Percentiles rank a stretch among this genome's conserved stretches.
phyloP scores from a whole-genome alignment of 2,329 filamentous ascomycete species.

The Lecanicillium sp. region DNA sequence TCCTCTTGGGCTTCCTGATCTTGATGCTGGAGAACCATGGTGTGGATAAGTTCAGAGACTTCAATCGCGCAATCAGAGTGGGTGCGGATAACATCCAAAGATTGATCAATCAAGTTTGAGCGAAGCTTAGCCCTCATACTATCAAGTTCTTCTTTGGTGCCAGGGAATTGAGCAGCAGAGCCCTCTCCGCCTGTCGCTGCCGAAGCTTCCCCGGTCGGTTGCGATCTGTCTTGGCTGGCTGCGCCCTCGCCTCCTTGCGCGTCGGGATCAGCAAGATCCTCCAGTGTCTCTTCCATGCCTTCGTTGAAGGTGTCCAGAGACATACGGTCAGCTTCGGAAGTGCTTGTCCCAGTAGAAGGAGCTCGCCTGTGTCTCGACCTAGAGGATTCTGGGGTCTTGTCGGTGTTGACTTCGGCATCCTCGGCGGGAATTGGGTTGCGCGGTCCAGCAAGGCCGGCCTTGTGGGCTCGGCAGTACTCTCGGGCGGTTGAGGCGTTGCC shows the following conservation, averaged over 20 bases:
- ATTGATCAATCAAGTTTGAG: conserved; percentile 77
- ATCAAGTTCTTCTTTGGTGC: conserved; percentile 70
- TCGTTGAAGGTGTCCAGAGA: conserved; percentile 30
- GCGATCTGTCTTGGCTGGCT: not conserved
- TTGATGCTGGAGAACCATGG: conserved; percentile 57
- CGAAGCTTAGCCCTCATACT: conserved; percentile 66
- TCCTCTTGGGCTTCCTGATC: conserved; percentile 56
- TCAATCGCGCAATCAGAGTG: conserved; percentile 89
- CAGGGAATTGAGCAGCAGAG: conserved; percentile 14
- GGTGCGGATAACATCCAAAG: conserved; percentile 80
- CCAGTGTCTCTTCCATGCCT: conserved; percentile 24
- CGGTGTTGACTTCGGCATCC: conserved; percentile 52
- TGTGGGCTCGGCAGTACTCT: conserved; percentile 70
- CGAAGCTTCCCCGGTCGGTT: not conserved
- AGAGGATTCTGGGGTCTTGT: conserved; percentile 26
- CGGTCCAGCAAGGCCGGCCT: conserved; percentile 48
- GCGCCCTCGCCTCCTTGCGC: conserved; percentile 4
- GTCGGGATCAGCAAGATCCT: conserved; percentile 19
- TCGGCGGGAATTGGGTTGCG: conserved; percentile 61
- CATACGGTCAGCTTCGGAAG: conserved; percentile 32
- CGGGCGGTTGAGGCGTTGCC: conserved; percentile 53
- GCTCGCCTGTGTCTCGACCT: conserved; percentile 22
- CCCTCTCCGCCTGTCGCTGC: not conserved
- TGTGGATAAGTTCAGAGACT: conserved; percentile 76
- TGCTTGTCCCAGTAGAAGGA: conserved; percentile 18